These are phyloP conservation scores for Suillus spraguei DNA, from an alignment of 768 basidiomycete genomes.

Conservation along the genomic window DNA sequence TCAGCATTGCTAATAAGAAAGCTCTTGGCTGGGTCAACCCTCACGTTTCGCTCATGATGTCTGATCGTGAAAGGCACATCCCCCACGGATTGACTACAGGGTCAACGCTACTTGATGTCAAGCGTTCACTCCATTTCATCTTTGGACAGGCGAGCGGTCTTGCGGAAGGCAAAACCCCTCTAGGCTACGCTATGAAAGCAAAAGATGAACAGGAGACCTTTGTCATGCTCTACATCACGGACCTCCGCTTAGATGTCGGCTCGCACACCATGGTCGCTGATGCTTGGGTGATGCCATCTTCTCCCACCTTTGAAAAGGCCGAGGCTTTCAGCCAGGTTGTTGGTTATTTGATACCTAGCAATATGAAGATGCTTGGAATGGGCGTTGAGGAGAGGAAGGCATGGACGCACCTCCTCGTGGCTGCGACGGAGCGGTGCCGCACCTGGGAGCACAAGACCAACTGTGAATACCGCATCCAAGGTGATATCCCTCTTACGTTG, in stretches of 20 bases:
- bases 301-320: not conserved
- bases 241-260: constrained; percentile 48
- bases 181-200: constrained; percentile 22
- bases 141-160: constrained; percentile 30
- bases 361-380: constrained; percentile 21
- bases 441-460: constrained; percentile 47
- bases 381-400: constrained; percentile 38
- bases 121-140: constrained; percentile 34
- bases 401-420: constrained; percentile 57
- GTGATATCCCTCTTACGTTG: constrained; percentile 41
- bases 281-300: constrained; percentile 47
- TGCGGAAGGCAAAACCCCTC: constrained; percentile 16
- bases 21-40: constrained; percentile 33
- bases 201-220: constrained; percentile 22
- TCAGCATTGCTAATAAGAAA: constrained; percentile 25
- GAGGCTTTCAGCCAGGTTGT: not conserved
- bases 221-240: constrained; percentile 48
- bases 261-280: constrained; percentile 56
- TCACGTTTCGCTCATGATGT: constrained; percentile 36
- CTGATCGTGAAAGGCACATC: constrained; percentile 30
- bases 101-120: constrained; percentile 31
- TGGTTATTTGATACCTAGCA: not conserved
- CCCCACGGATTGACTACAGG: constrained; percentile 15
- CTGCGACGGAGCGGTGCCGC: constrained; percentile 54
- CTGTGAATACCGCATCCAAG: constrained; percentile 49